phyloP scores from a whole-genome alignment of 805 yeast genomes.

The Teunomyces tritomae region DNA sequence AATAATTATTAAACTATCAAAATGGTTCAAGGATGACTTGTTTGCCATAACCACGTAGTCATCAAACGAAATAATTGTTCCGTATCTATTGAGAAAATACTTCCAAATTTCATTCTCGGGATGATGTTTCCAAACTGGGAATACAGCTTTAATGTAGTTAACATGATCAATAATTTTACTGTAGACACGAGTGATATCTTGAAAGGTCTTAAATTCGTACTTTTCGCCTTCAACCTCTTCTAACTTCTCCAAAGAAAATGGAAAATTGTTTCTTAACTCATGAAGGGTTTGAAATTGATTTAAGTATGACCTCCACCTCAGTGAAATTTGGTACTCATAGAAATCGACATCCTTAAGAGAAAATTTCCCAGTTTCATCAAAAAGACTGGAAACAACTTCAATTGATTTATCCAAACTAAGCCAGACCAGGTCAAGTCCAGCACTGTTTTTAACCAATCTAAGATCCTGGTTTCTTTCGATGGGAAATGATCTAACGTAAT shows the following conservation, averaged over 20 bases:
- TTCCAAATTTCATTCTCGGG: constrained; percentile 6
- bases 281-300: background rate
- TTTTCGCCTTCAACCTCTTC: background rate
- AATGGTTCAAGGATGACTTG: background rate
- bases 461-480: background rate
- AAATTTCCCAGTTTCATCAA: constrained; percentile 21
- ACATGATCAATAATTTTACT: background rate
- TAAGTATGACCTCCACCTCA: constrained; percentile 8
- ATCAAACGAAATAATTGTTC: constrained; percentile 8
- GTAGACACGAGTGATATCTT: constrained; percentile 7
- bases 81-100: constrained; percentile 7
- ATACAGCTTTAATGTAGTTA: background rate
- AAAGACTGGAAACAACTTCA: constrained; percentile 28
- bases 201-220: constrained; percentile 1
- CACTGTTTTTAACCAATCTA: constrained; percentile 7
- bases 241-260: constrained; percentile 5
- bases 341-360: constrained; percentile 5
- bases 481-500: constrained; percentile 4
- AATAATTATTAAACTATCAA: constrained; percentile 9
- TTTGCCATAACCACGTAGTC: constrained; percentile 7
- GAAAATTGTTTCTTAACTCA: constrained; percentile 3
- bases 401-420: background rate
- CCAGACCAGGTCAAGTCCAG: constrained; percentile 2
- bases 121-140: constrained; percentile 8
- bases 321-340: constrained; percentile 9